A percentile compares a stretch with the other conserved stretches of the same genome.
Evolutionary conservation across 257 asterid genomes (phyloP).

Genomic region (Thymus mandschuricus): DNA sequence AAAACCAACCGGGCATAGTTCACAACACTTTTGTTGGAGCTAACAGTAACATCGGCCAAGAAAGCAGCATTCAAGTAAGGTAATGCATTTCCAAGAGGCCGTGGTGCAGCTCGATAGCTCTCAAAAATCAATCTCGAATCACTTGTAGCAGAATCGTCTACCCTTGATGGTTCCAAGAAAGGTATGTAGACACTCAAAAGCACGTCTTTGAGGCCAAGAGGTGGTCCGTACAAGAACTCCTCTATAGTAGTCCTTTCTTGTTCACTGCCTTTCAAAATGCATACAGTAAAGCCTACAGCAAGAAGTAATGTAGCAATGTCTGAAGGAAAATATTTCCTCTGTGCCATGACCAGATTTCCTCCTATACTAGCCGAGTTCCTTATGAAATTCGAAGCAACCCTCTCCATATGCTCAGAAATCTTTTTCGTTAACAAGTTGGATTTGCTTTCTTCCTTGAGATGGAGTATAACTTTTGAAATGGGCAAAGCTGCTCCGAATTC

Average conservation of each 20-base stretch:
- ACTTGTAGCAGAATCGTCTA: background rate
- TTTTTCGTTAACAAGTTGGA: conserved; percentile 12
- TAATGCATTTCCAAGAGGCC: conserved; percentile 32
- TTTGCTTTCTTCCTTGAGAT: conserved; percentile 12
- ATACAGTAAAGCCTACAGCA: conserved; percentile 26
- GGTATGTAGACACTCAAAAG: conserved; percentile 29
- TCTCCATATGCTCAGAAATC: conserved; percentile 33
- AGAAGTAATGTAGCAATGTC: conserved; percentile 30
- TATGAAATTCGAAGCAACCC: conserved; percentile 22
- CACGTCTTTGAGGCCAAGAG: conserved; percentile 17
- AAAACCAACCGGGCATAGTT: conserved; percentile 9
- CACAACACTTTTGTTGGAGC: background rate
- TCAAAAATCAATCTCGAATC: conserved; percentile 22
- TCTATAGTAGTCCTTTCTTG: conserved; percentile 13
- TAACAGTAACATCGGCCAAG: conserved; percentile 28
- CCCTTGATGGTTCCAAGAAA: conserved; percentile 9
- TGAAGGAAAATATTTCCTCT: conserved; percentile 25
- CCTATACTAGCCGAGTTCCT: conserved; percentile 33
- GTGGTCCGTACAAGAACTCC: conserved; percentile 29
- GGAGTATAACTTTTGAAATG: conserved; percentile 21
- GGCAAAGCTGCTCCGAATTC: conserved; percentile 30
- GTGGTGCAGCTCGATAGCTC: conserved; percentile 30
- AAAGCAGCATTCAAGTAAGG: conserved; percentile 32
- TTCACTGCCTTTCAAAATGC: conserved; percentile 4
- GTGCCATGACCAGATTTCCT: conserved; percentile 30